Evolutionary conservation across 73 alveolate species (phyloP).

Genomic region (Tetrahymena malaccensis): DNA sequence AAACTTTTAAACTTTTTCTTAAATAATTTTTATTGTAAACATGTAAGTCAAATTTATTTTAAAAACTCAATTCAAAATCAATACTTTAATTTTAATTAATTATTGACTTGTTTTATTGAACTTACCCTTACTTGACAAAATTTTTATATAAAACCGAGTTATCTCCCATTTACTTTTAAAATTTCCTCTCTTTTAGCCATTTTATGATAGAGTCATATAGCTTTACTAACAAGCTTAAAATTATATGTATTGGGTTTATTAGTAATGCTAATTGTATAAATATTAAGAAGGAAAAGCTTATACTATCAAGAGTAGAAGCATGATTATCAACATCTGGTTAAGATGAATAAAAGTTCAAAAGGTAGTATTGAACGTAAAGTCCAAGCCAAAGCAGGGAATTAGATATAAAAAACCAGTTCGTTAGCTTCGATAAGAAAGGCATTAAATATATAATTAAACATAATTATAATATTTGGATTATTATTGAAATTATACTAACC

Average conservation of each 20-base stretch:
- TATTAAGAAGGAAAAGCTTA: not conserved
- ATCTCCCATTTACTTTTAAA: too few relatives aligned
- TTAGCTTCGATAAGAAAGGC: not conserved
- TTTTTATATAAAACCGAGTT: too few relatives aligned
- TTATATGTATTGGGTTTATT: not conserved
- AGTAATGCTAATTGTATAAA: not conserved
- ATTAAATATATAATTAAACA: too few relatives aligned
- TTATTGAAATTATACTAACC: not conserved
- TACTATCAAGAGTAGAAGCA: not conserved
- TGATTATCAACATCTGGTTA: not conserved
- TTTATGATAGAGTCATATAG: not conserved
- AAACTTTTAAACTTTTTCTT: not conserved
- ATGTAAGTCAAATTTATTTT: too few relatives aligned
- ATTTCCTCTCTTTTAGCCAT: not conserved
- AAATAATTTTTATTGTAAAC: not conserved
- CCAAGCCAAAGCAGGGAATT: not conserved
- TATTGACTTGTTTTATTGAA: too few relatives aligned
- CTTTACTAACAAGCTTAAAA: not conserved
- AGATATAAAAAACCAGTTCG: not conserved
- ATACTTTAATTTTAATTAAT: too few relatives aligned
- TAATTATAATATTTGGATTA: too few relatives aligned
- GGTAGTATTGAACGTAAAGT: not conserved
- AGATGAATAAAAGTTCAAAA: not conserved
- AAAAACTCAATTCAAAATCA: not conserved
- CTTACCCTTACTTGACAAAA: not conserved